Evolutionary conservation across 106 monocot species (phyloP), one percentile per base, ranked within the genome.

Genomic region (Dactylorhiza incarnata): DNA sequence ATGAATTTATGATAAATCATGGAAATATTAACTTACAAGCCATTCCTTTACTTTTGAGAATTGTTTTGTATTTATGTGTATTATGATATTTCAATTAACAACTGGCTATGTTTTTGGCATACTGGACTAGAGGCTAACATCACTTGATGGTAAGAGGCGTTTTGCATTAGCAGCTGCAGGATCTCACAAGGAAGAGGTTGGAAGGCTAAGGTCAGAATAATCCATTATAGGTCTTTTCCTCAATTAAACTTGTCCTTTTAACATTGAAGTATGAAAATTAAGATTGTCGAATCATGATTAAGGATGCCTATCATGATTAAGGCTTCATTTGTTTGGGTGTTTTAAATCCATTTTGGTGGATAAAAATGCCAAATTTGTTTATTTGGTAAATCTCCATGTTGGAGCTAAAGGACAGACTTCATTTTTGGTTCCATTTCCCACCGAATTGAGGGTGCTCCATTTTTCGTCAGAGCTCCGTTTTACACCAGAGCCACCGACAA

Each of bases 131-230:
- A 99, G 89, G 71, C 82, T 99, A 84, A 88, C 91, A 78, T 89
- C 99, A 51, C 85, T 99, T 73, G 99, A 99, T 86, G 91, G 91
- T 68, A 94, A 99, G 77, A 91, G 99, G 50, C 85, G 99, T 16
- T 99, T 99, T 88, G 99, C 99, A 73, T 72, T 99, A 81, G 99
- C 99, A 73, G 91, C 99, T 81, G 91, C 87, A 74, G 82, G 72
- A 78, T 94, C 99, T 52, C 99, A 89, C 71, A 91, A 92, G 82
- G 94, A 99, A 77, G 94, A 99, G 80, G 93, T 94, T 89, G 94
- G 94, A 66, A 86, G 99, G 74, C 82, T 94, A 79, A 99, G 99
- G 99, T 96, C 45, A 78, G 50, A 29, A 74, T 65, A 47, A 19
- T 74, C 23, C n/a, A 44, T 49, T 12, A 22, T 49, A 23, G 5